Evolutionary conservation across 441 rosid species (phyloP), one percentile per base, ranked within the genome.

Genomic region (Populus trichocarpa): DNA sequence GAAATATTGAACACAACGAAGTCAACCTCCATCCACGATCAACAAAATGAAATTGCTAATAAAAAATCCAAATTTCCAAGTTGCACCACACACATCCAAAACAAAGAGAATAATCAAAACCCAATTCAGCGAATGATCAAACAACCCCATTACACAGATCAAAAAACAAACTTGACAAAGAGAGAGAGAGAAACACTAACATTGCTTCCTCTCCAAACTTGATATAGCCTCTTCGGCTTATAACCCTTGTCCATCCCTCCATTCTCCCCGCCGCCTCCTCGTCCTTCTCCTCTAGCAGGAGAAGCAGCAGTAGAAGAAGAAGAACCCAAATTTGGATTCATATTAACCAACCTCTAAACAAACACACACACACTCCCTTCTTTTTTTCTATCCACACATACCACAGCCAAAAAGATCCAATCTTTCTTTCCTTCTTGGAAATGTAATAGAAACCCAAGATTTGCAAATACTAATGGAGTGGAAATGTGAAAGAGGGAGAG

Each of bases 151-250:
- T 23, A 33, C 12, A 79, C 1, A 71, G 71, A 2, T 1, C 2
- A 71, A 75, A 23, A 64, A 1, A 11, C 4, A 40, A 4, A 75
- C 20, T 20, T 11, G 61, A 4, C 61, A 22, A 12, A 76, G 26
- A 33, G 2, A 38, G 8, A 69, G 23, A 73, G n/a, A 75, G 35
- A 67, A 50, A 78, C 65, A 81, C 89, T 87, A 69, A 92, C 96
- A 83, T 92, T 92, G 88, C 84, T 89, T 67, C 96, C 96, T 78
- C 83, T 92, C 99, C 99, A 96, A 70, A 88, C 93, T 89, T 92
- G 95, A 87, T 91, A 93, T 64, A 96, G 89, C 82, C 93, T 88
- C 90, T 82, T 95, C 83, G 86, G 88, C 79, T 84, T 83, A 68
- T 12, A 18, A 32, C 79, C 70, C 64, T 32, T 74, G 8, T 69